Evolutionary conservation across 2,329 filamentous ascomycete genomes (phyloP), one percentile per base, ranked within the genome.

Genomic region (Pseudogymnoascus sp.): DNA sequence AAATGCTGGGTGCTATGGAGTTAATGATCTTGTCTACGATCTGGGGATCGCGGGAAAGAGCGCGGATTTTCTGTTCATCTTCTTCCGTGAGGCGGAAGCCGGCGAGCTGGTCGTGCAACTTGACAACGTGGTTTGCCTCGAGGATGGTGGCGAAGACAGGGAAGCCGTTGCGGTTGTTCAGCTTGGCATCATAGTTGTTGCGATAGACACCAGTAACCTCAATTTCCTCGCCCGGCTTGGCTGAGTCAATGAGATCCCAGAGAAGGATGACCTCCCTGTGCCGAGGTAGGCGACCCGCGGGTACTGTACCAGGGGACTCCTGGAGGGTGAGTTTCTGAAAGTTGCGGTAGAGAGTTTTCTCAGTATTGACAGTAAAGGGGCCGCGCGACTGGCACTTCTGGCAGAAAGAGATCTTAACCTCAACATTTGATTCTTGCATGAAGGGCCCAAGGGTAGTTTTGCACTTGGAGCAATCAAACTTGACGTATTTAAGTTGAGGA

Each of bases 111-210:
- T 99, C 95, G 73, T 99, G 95, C 0, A 93, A 88, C 76, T 99
- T 99, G 76, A 97, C 88, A 4, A 97, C 87, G 69, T 99, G 93
- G 77, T 99, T 99, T 26, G 96, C 96, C 76, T 99, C 95, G 4
- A 99, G 83, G 65, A 99, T 95, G 0, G 95, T 99, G 4, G 95
- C 93, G 76, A 99, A 99, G 36, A 99, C 95, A 0, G 95, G 95
- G 78, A 99, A 97, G 4, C 95, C 95, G 73, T 97, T 99, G 73
- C 95, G 93, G 79, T 97, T 97, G 79, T 99, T 99, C 63, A 99
- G 83, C 70, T 96, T 91, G 3, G 95, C 93, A 74, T 97, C 93
- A 73, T 97, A 99, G 78, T 96, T 97, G 80, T 99, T 99, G 70
- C 92, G 88, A 78, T 99, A 99, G 69, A 96, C 90, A 67, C 95